Evolutionary conservation across 2,329 filamentous ascomycete genomes (phyloP).

Genomic region (Fusarium penzigii): DNA sequence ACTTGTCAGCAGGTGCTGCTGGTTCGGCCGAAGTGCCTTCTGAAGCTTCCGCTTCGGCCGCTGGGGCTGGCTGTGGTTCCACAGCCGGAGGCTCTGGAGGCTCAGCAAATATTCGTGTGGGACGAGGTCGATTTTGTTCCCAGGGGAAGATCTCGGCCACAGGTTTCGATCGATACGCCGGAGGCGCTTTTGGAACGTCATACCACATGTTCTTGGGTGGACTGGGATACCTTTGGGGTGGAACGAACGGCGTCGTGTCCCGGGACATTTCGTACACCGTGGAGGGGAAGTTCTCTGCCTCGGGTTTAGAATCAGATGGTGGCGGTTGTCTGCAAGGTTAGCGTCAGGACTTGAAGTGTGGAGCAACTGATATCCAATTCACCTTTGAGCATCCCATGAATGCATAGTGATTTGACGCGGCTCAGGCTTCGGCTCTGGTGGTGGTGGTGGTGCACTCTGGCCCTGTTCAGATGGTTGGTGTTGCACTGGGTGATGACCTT

Average conservation of each 20-base stretch:
- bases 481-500: slow-evolving; percentile 35
- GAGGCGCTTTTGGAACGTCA: slow-evolving; percentile 68
- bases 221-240: slow-evolving; percentile 76
- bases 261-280: slow-evolving; percentile 82
- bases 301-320: slow-evolving; percentile 70
- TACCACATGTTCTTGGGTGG: slow-evolving; percentile 90
- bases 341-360: not conserved
- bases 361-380: slow-evolving; percentile 20
- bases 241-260: slow-evolving; percentile 72
- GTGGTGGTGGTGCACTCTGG: slow-evolving; percentile 15
- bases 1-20: slow-evolving; percentile 34
- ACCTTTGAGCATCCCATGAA: slow-evolving; percentile 59
- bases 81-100: slow-evolving; percentile 11
- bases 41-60: slow-evolving; percentile 11
- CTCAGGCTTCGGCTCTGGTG: slow-evolving; percentile 24
- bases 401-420: slow-evolving; percentile 31
- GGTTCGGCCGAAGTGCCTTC: slow-evolving; percentile 24
- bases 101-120: slow-evolving; percentile 61
- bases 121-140: slow-evolving; percentile 68
- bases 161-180: slow-evolving; percentile 53
- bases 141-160: slow-evolving; percentile 84
- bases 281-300: slow-evolving; percentile 80
- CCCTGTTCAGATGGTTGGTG: slow-evolving; percentile 17
- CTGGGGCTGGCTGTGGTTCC: not conserved
- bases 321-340: slow-evolving; percentile 57